Evolutionary conservation across 2,329 filamentous ascomycete genomes (phyloP), one percentile per base, ranked within the genome.

Genomic region (Fusarium hostae): DNA sequence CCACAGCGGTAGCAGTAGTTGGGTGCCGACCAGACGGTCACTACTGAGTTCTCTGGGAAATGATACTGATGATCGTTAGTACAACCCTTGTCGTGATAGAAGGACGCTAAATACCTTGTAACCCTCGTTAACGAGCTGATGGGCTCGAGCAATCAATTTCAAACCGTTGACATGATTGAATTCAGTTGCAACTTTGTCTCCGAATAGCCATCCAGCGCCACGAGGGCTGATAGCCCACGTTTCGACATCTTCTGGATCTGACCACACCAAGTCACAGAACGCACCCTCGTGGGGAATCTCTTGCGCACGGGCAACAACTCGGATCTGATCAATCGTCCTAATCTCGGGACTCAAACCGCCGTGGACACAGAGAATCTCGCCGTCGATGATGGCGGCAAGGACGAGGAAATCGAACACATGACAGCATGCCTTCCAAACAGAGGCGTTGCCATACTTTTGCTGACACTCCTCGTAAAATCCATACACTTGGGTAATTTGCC

Each of bases 341-440:
- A 99, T 98, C 78, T 94, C 94, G 4, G 93, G 93, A 59, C 92
- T 95, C 40, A 96, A 85, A 40, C 93, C 96, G 77, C 96, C 96
- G 82, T 99, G 96, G 35, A 99, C 96, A 81, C 96, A 99, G 78
- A 99, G 97, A 68, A 99, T 97, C 79, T 98, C 94, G 77, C 98
- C 93, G 79, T 99, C 97, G 77, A 99, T 97, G 73, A 99, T 97
- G 69, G 97, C 97, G 61, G 94, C 96, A 26, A 99, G 87, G 5
- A 97, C 97, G 34, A 99, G 89, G 82, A 97, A 99, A 82, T 99
- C 96, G 81, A 99, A 99, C 84, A 99, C 97, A 81, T 99, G 96
- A 71, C 96, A 99, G 82, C 98, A 99, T 65, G 97, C 96, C 82
- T 99, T 97, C 96, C 96, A 99, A n/a, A 99, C 96, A 52, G 97